Percentiles rank a stretch among this genome's conserved stretches.
Evolutionary conservation across 805 yeast genomes (phyloP).

Genomic region (Pichia rugopelliculosa): DNA sequence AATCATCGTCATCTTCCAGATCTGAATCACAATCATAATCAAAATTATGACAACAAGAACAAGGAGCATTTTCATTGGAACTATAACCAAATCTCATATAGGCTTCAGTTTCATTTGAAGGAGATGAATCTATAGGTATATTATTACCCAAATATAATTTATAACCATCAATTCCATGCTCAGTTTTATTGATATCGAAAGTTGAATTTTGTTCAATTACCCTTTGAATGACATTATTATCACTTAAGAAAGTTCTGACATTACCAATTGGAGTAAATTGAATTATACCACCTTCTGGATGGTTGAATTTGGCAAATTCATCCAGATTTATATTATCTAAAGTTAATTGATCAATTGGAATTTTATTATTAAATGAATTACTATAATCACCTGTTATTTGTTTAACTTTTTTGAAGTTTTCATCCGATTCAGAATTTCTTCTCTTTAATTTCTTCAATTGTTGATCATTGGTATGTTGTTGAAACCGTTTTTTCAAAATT

Average conservation of each 20-base stretch:
- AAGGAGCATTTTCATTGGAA: constrained; percentile 12
- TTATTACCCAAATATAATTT: constrained; percentile 24
- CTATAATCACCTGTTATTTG: constrained; percentile 17
- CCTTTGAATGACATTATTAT: constrained; percentile 39
- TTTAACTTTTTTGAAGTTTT: constrained; percentile 26
- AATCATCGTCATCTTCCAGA: constrained; percentile 20
- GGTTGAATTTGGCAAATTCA: constrained; percentile 51
- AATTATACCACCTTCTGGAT: constrained; percentile 56
- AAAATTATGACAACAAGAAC: constrained; percentile 9
- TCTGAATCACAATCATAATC: constrained; percentile 23
- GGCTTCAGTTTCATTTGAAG: constrained; percentile 28
- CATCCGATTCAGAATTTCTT: constrained; percentile 29
- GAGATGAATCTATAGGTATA: constrained; percentile 19
- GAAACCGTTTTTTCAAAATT: constrained; percentile 12
- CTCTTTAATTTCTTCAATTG: constrained; percentile 26
- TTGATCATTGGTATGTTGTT: background rate
- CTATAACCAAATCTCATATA: constrained; percentile 29
- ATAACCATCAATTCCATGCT: constrained; percentile 33
- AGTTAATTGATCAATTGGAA: constrained; percentile 15
- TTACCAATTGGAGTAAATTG: constrained; percentile 63
- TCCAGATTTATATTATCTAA: constrained; percentile 26
- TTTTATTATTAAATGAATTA: constrained; percentile 16
- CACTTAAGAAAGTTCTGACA: constrained; percentile 35
- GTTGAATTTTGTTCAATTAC: constrained; percentile 39
- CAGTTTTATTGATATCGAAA: constrained; percentile 26